phyloP scores from a whole-genome alignment of 495 filamentous ascomycete genomes.

The Gamarada debralockiae region DNA sequence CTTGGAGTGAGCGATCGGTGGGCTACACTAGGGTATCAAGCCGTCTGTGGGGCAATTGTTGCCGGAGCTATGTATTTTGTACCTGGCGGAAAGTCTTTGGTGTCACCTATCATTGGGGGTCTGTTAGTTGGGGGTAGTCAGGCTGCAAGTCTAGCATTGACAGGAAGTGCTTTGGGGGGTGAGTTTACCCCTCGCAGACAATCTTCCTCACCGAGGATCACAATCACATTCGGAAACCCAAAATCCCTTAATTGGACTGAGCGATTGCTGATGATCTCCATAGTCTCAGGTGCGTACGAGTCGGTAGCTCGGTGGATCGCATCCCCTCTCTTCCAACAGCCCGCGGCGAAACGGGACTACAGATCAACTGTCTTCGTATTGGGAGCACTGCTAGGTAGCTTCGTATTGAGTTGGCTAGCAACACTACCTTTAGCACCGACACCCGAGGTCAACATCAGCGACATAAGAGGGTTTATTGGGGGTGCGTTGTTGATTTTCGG shows the following conservation, averaged over 20 bases:
- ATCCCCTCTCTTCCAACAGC: too few species aligned
- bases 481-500: constrained; percentile 49
- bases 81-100: neutral
- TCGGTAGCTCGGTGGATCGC: constrained; percentile 29
- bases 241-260: too few species aligned
- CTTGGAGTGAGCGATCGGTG: neutral
- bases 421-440: neutral
- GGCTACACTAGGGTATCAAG: neutral
- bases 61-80: neutral
- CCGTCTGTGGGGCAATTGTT: neutral
- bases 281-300: constrained; percentile 46
- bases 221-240: too few species aligned
- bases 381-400: constrained; percentile 41
- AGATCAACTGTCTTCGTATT: constrained; percentile 35
- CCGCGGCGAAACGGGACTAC: neutral
- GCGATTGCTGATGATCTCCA: too few species aligned
- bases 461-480: constrained; percentile 34
- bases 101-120: constrained; percentile 40
- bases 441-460: constrained; percentile 21
- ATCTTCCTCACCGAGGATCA: too few species aligned
- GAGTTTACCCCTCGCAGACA: too few species aligned
- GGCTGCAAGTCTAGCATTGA: constrained; percentile 36
- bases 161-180: constrained; percentile 38
- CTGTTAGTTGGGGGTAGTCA: constrained; percentile 47
- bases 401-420: constrained; percentile 2